Conservation (phyloP, 768 basidiomycete genomes). For the Leccinum arenicola region DNA sequence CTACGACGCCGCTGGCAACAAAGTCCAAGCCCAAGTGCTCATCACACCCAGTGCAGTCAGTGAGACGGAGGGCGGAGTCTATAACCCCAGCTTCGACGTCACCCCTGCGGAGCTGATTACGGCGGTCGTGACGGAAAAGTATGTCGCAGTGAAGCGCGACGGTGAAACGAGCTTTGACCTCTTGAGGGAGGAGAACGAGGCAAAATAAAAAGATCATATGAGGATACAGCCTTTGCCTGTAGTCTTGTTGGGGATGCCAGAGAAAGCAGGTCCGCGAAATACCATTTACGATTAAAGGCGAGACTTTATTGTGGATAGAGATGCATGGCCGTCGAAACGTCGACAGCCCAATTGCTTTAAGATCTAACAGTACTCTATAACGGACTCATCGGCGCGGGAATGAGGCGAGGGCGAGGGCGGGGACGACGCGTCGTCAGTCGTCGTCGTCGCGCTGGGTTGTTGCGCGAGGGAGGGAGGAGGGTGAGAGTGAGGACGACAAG, state of each 20-base stretch:
- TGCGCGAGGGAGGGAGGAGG: no score
- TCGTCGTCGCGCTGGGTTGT: no score
- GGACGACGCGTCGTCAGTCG: no score
- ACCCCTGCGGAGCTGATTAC: slow-evolving; percentile 92
- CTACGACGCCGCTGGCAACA: slow-evolving; percentile 37
- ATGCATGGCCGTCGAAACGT: not conserved
- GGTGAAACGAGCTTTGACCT: slow-evolving; percentile 65
- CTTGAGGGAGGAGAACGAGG: slow-evolving; percentile 30
- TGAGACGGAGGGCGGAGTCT: slow-evolving; percentile 39
- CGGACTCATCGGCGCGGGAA: no score
- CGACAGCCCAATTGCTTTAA: not conserved
- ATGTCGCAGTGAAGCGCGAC: slow-evolving; percentile 73
- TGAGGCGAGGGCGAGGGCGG: no score
- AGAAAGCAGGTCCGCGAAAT: not conserved
- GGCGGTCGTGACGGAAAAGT: slow-evolving; percentile 95
- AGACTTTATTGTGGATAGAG: not conserved
- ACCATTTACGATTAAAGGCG: not conserved
- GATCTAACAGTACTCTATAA: no score
- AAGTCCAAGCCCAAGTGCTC: slow-evolving; percentile 75
- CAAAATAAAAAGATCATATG: not conserved
- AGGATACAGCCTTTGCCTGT: not conserved
- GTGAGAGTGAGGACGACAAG: no score
- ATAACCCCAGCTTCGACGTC: slow-evolving; percentile 97
- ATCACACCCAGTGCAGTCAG: slow-evolving; percentile 67
- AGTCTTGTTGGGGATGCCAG: not conserved